These are phyloP conservation scores for Podospora comata DNA, from an alignment of 495 filamentous ascomycete species.

Conservation along the genomic window DNA sequence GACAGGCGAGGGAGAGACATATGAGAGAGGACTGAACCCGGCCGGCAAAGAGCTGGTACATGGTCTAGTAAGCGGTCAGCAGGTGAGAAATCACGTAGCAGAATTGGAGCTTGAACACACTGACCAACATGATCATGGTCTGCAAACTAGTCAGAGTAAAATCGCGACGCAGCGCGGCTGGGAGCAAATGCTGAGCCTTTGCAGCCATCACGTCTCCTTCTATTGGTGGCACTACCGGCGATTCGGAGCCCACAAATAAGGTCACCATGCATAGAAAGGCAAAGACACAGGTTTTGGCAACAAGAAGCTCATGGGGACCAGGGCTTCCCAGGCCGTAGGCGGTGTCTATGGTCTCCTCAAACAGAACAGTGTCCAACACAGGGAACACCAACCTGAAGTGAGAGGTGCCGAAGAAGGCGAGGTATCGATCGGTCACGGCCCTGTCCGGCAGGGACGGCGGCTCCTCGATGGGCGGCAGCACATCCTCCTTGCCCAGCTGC, in stretches of 20 bases:
- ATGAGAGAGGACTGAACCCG: slow-evolving; percentile 46
- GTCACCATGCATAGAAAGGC: slow-evolving; percentile 44
- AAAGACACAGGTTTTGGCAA: slow-evolving; percentile 43
- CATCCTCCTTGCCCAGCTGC: neutral
- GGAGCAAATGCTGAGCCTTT: slow-evolving; percentile 41
- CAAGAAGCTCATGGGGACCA: slow-evolving; percentile 18
- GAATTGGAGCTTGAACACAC: slow-evolving; percentile 13
- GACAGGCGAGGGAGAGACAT: slow-evolving; percentile 41
- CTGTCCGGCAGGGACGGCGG: slow-evolving; percentile 19
- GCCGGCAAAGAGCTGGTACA: slow-evolving; percentile 46
- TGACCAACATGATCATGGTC: slow-evolving; percentile 45
- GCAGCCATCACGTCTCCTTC: slow-evolving; percentile 40
- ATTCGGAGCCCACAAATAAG: slow-evolving; percentile 24
- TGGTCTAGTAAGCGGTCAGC: slow-evolving; percentile 27
- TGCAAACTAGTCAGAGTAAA: slow-evolving; percentile 42
- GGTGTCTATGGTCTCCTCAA: slow-evolving; percentile 39
- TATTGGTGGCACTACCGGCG: slow-evolving; percentile 19
- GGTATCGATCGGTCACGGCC: slow-evolving; percentile 15
- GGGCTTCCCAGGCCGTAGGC: slow-evolving; percentile 33
- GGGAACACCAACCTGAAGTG: slow-evolving; percentile 47
- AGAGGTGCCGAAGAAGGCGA: slow-evolving; percentile 19
- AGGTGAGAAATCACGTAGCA: neutral
- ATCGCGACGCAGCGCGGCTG: slow-evolving; percentile 41
- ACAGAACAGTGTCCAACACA: slow-evolving; percentile 40
- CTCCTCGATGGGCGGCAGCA: neutral